Evolutionary conservation across 306 rosid species (phyloP), one percentile per base, ranked within the genome.

Genomic region (Calophaca sinica): DNA sequence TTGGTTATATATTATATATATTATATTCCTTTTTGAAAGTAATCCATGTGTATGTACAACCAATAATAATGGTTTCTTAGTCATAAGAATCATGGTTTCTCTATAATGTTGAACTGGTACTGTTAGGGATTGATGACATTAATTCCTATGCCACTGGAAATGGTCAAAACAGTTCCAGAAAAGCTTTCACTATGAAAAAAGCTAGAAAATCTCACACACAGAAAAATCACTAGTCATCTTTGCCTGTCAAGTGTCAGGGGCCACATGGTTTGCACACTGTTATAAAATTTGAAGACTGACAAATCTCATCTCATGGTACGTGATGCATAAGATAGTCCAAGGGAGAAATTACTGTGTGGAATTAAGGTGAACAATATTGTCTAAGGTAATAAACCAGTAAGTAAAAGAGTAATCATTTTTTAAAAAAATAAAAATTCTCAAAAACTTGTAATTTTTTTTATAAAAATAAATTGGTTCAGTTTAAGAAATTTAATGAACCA

Each of bases 1-100:
- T 20, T 20, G 26, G 26, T 20, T 20, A 20, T 20, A 20, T 20
- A 20, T 20, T 20, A 20, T n/a, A n/a, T n/a, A 20, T 20, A 20
- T 20, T 20, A 20, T 20, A 20, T 20, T 20, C 26, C 26, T 20
- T 20, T 20, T 20, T 20, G 26, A 44, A 44, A 44, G 49, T 33
- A 33, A 68, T 29, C 82, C 81, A 84, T 78, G 89, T 87, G 85
- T 79, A 79, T 74, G 88, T 80, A 81, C 72, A 80, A 76, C 82
- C 88, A 87, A 84, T 79, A 80, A 84, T 82, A 80, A 82, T 85
- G 88, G 80, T 9, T 83, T 66, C 33, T 66, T 66, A 63, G 75
- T 73, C 75, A 49, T 65, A 29, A 8, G 39, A 58, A 73, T 48
- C 48, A 80, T 73, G 68, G 78, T 48, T 28, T 44, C 84, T 83